phyloP scores from a whole-genome alignment of 2,329 filamentous ascomycete species.

The Zymoseptoria pseudotritici region DNA sequence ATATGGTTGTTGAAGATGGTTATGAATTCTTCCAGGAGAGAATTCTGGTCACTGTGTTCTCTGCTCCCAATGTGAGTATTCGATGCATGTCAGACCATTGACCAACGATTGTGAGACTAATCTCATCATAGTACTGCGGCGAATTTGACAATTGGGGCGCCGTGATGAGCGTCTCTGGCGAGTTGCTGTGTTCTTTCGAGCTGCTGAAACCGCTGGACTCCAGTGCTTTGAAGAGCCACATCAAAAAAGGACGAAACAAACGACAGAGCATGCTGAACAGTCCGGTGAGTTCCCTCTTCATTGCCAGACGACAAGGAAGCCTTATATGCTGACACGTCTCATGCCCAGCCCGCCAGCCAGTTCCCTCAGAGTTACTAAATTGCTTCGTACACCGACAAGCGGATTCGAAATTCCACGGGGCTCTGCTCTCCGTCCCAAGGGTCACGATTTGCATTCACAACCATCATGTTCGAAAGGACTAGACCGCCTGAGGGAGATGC shows the following conservation, averaged over 20 bases:
- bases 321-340: constrained; percentile 17
- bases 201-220: constrained; percentile 93
- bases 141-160: constrained; percentile 99
- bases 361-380: constrained; percentile 46
- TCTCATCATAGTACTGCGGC: constrained; percentile 59
- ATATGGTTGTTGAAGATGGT: constrained; percentile 98
- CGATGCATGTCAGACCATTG: not conserved
- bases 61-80: constrained; percentile 73
- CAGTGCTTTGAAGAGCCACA: constrained; percentile 92
- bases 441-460: not conserved
- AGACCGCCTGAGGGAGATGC: not conserved
- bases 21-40: constrained; percentile 98
- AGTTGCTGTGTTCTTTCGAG: constrained; percentile 94
- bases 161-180: constrained; percentile 93
- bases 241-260: constrained; percentile 96
- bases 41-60: constrained; percentile 93
- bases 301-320: too few species aligned
- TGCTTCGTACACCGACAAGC: not conserved
- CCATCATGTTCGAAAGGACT: not conserved
- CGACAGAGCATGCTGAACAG: constrained; percentile 92
- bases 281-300: constrained; percentile 61
- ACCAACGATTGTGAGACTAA: not conserved
- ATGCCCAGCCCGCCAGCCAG: constrained; percentile 41
- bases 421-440: not conserved
- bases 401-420: not conserved